Conservation (phyloP, 495 filamentous ascomycete genomes). For the Cercophora sp. region DNA sequence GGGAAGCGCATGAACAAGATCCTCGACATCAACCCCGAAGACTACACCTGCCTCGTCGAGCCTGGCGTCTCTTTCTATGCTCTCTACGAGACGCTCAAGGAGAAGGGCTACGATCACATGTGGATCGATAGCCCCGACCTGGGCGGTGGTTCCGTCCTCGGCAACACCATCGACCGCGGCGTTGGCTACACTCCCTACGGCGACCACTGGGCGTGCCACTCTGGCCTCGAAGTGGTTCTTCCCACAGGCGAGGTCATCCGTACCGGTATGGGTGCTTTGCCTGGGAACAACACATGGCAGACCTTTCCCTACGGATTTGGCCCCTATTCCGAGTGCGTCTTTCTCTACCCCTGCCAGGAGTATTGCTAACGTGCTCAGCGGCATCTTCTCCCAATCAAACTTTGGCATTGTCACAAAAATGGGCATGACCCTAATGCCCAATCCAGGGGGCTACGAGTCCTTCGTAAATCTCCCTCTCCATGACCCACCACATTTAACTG, state of each 20-base stretch:
- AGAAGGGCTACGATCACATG: constrained; percentile 40
- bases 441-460: no score
- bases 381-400: constrained; percentile 44
- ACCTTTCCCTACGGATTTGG: constrained; percentile 31
- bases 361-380: no score
- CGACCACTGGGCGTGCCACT: constrained; percentile 43
- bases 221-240: constrained; percentile 47
- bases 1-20: constrained; percentile 52
- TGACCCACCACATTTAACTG: no score
- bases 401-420: no score
- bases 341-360: no score
- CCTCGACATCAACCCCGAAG: constrained; percentile 49
- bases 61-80: constrained; percentile 54
- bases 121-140: constrained; percentile 49
- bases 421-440: no score
- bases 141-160: constrained; percentile 51
- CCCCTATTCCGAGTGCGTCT: constrained; percentile 37
- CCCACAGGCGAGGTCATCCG: constrained; percentile 41
- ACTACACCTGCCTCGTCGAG: constrained; percentile 47
- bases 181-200: constrained; percentile 44
- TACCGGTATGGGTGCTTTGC: constrained; percentile 46
- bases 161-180: constrained; percentile 42
- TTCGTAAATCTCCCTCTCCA: no score
- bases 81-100: constrained; percentile 45
- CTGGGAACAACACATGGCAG: no score